Conservation (phyloP, 2,329 filamentous ascomycete genomes). For the Beauveria sp. region DNA sequence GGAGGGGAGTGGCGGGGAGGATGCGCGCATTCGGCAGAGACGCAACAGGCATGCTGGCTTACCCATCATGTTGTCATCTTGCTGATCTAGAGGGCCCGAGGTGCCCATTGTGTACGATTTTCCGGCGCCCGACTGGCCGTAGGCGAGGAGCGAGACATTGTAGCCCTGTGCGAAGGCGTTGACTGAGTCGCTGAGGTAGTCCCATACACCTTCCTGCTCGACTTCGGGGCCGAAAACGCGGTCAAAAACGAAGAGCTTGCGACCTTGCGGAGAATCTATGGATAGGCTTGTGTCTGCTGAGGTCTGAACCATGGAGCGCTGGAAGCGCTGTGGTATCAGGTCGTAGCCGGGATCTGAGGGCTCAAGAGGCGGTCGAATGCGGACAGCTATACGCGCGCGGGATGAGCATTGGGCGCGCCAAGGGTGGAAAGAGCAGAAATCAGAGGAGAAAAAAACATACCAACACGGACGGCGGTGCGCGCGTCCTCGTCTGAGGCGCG, state of each 20-base stretch:
- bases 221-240: constrained; percentile 82
- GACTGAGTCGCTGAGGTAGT: constrained; percentile 87
- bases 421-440: neutral
- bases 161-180: constrained; percentile 89
- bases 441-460: constrained; percentile 49
- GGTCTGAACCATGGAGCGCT: constrained; percentile 84
- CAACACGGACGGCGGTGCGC: constrained; percentile 91
- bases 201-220: constrained; percentile 84
- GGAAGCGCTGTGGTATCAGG: constrained; percentile 91
- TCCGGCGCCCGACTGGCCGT: constrained; percentile 93
- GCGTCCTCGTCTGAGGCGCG: constrained; percentile 83
- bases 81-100: constrained; percentile 73
- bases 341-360: constrained; percentile 86
- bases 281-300: constrained; percentile 76
- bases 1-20: constrained; percentile 12
- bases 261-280: constrained; percentile 85
- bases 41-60: constrained; percentile 28
- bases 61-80: constrained; percentile 69
- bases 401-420: neutral
- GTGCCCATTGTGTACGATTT: constrained; percentile 99
- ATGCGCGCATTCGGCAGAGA: neutral
- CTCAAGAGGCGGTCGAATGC: constrained; percentile 80
- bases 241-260: constrained; percentile 95
- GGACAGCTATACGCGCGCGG: constrained; percentile 58
- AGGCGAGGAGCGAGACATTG: constrained; percentile 95